Evolutionary conservation across 257 asterid species (phyloP), one percentile per base, ranked within the genome.

Genomic region (Linaria vulgaris): DNA sequence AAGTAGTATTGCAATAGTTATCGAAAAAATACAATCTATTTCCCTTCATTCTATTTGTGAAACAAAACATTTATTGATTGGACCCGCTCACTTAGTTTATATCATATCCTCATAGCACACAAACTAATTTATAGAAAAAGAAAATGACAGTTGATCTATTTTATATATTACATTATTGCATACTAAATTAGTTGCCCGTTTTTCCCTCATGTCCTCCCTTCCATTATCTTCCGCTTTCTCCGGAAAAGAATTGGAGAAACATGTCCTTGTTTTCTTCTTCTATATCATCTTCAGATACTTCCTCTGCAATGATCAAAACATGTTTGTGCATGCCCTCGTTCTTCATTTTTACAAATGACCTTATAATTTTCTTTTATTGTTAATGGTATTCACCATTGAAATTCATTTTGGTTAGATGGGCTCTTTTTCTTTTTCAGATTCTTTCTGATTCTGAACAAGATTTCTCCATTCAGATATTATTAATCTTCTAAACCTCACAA

Each of bases 171-270:
- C n/a, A 27, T 27, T 27, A 27, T 27, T 27, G 9, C 16, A 25
- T n/a, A 30, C 48, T 31, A 61, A 50, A 47, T 66, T 49, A 16
- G 59, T 76, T 61, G 62, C 71, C 70, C 61, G 46, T 59, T 71
- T 34, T 38, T 23, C 79, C 69, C 63, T 41, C 64, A 25, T 45
- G 20, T 41, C 49, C 62, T 63, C 75, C 43, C 66, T 39, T 64
- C 64, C 75, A 24, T 41, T 30, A 43, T 22, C 64, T 38, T 56
- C 83, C 90, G 67, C 74, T 67, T 80, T 76, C 71, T 66, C 60
- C 85, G 90, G 81, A 48, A 45, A 60, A 3, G n/a, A 41, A 38
- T 37, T 16, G 22, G 24, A 25, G 63, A 68, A 69, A 51, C 77
- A 74, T 65, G 67, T 49, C 23, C 53, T 30, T 63, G 41, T 72